Conservation (phyloP, 2,329 filamentous ascomycete genomes). For the Colletotrichum sp. region DNA sequence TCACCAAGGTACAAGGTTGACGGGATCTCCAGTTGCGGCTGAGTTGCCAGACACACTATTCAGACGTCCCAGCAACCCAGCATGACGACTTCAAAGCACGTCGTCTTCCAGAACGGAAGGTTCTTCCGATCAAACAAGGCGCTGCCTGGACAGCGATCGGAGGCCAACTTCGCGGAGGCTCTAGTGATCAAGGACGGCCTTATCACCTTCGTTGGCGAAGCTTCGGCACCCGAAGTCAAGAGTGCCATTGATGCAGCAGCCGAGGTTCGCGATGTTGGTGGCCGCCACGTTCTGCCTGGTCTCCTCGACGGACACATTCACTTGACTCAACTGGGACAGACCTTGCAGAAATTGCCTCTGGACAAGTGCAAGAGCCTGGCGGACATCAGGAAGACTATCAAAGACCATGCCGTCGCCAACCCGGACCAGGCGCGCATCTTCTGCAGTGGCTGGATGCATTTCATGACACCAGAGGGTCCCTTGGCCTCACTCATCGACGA, state of each 20-base stretch:
- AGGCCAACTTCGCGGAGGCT: constrained; percentile 32
- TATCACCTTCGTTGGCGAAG: constrained; percentile 37
- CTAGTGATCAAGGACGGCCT: constrained; percentile 37
- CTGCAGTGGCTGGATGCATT: constrained; percentile 60
- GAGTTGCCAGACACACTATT: neutral
- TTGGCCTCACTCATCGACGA: constrained; percentile 55
- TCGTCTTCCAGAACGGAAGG: constrained; percentile 11
- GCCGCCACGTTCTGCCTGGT: constrained; percentile 52
- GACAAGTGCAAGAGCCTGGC: constrained; percentile 47
- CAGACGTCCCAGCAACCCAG: neutral
- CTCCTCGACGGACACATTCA: constrained; percentile 65
- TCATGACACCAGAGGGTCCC: constrained; percentile 55
- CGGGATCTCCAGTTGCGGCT: neutral
- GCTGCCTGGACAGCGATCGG: neutral
- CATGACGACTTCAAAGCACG: neutral
- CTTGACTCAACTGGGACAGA: constrained; percentile 58
- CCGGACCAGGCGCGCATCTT: constrained; percentile 49
- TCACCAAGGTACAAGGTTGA: neutral
- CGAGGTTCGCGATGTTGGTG: constrained; percentile 27
- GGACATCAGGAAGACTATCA: constrained; percentile 53
- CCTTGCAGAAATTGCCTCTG: constrained; percentile 54
- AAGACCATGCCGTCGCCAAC: constrained; percentile 45
- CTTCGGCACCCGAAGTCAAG: constrained; percentile 22
- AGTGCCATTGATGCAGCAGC: constrained; percentile 26
- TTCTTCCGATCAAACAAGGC: constrained; percentile 16